Percentiles rank a stretch among this genome's conserved stretches.
These are phyloP conservation scores for Hortaea werneckii DNA, from an alignment of 2,329 filamentous ascomycete species.

Conservation along the genomic window DNA sequence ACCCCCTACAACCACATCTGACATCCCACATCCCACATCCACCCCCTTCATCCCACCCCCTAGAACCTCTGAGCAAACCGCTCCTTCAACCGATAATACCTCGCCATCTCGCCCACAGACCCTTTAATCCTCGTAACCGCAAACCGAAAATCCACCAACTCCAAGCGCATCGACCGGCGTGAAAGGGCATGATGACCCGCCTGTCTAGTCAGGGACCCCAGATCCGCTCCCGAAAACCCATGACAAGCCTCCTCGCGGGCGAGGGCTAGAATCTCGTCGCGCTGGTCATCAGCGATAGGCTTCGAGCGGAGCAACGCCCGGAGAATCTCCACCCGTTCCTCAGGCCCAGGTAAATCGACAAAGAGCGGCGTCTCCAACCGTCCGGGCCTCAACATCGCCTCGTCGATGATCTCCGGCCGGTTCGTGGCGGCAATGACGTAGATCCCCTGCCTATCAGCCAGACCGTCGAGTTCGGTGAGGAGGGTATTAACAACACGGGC, in stretches of 20 bases:
- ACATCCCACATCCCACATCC: too few relatives aligned
- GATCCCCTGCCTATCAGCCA: conserved; percentile 64
- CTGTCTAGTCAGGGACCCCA: conserved; percentile 48
- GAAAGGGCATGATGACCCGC: conserved; percentile 49
- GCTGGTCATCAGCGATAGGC: conserved; percentile 31
- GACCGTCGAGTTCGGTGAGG: conserved; percentile 85
- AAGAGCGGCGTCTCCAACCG: conserved; percentile 82
- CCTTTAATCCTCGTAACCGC: conserved; percentile 35
- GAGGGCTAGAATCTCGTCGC: conserved; percentile 44
- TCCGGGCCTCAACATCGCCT: conserved; percentile 85
- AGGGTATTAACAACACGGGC: conserved; percentile 89
- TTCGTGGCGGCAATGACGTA: conserved; percentile 95
- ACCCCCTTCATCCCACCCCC: neutral
- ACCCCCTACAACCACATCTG: too few relatives aligned
- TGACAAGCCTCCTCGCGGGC: conserved; percentile 58
- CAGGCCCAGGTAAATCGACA: conserved; percentile 69
- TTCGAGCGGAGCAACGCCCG: conserved; percentile 51
- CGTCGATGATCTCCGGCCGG: conserved; percentile 89
- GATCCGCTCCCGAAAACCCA: conserved; percentile 65
- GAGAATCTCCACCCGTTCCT: conserved; percentile 79
- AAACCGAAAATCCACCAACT: conserved; percentile 36
- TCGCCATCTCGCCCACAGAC: conserved; percentile 47
- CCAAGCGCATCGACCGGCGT: conserved; percentile 35
- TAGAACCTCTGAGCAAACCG: conserved; percentile 13
- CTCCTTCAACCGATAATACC: conserved; percentile 46